Base-by-base conservation (phyloP, 345 rosid species). In the Acer negundo region DNA sequence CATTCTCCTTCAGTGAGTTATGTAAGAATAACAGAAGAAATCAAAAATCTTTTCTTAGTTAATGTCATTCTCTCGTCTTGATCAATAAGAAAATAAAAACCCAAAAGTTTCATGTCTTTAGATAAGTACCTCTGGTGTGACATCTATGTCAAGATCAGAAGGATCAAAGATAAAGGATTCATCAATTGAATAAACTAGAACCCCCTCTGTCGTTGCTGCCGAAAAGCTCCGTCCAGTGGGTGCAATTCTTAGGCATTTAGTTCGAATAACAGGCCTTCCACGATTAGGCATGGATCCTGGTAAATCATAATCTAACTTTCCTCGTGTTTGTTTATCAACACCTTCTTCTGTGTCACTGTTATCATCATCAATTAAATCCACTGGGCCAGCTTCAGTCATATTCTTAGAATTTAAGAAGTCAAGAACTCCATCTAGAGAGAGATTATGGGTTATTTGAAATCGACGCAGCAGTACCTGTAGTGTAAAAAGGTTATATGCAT, bases 161-260 rank as follows among this genome's bases (percentile, higher is more conserved):
- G 99, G 99, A 84, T 94, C 98, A 31, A 96, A 94, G 83, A 96
- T 91, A 70, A 94, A 96, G 61, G 97, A 88, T 1, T 94, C 99
- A 47, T 96, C 98, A 49, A 92, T 84, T 71, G 99, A 94, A 86
- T 80, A 94, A 77, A 96, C 87, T 59, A 91, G 90, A 68, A 96
- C 98, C 38, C 98, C 99, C 80, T 96, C 99, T 2, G 98, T 96
- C n/a, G 98, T 94, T 62, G 99, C 97, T 20, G 97, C 98, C 35
- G 93, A 84, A 82, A 96, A 94, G 83, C 90, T 89, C 62, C 98
- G 89, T 12, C 99, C 98, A 16, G 99, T 96, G 66, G 98, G 99
- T 58, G 99, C 91, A 78, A 96, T 89, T 87, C 90, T 89, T 68
- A 96, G 86, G 86, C 90, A 83, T 77, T 92, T 94, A 28, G 99